Percentiles rank a stretch among this genome's conserved stretches.
Evolutionary conservation across 2,329 filamentous ascomycete species (phyloP).

Genomic region (Colletotrichum acutatum): DNA sequence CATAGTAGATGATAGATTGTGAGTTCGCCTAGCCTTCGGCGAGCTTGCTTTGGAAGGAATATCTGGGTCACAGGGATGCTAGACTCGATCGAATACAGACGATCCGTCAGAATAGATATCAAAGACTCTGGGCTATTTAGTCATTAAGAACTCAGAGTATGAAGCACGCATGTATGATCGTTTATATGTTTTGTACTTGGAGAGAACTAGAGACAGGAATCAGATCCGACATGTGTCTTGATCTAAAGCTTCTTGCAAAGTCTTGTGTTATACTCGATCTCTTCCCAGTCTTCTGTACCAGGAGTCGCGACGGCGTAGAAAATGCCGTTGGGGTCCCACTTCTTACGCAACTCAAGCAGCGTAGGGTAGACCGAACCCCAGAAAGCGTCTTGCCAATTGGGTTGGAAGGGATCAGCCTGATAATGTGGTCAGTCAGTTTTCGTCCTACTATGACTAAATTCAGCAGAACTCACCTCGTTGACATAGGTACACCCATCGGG

Average conservation of each 20-base stretch:
- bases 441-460: fast-evolving
- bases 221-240: fast-evolving
- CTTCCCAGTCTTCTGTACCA: conserved; percentile 56
- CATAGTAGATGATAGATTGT: not conserved
- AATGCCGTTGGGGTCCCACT: conserved; percentile 54
- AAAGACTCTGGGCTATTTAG: too few species aligned
- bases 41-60: too few species aligned
- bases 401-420: conserved; percentile 47
- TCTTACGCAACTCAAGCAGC: conserved; percentile 51
- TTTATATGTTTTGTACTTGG: too few species aligned
- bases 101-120: too few species aligned
- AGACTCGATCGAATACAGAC: not conserved
- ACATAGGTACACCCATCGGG: conserved; percentile 55
- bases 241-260: conserved; percentile 47
- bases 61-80: not conserved
- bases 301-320: conserved; percentile 57
- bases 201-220: too few species aligned
- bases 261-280: conserved; percentile 50
- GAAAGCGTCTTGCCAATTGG: conserved; percentile 51
- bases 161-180: too few species aligned
- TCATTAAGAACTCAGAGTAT: too few species aligned
- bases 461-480: conserved; percentile 51
- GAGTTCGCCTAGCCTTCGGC: not conserved
- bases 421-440: not conserved
- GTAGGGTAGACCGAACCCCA: conserved; percentile 51